Evolutionary conservation across 257 asterid genomes (phyloP).

Genomic region (Verbena officinalis): DNA sequence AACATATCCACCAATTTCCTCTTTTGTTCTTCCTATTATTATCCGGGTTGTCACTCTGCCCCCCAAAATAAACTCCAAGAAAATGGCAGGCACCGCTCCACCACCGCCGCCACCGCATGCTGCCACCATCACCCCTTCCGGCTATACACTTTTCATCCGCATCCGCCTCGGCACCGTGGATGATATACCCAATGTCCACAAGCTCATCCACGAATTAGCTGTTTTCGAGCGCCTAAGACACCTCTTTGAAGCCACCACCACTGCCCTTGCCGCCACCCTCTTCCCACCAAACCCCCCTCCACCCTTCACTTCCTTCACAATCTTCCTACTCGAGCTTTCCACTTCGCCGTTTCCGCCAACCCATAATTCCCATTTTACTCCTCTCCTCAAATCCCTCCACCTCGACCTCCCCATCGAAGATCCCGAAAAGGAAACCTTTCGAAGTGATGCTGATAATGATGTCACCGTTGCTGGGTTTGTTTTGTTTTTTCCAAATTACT

Average conservation of each 20-base stretch:
- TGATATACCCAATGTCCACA: conserved; percentile 50
- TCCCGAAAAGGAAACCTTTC: conserved; percentile 42
- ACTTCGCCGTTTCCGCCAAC: background rate
- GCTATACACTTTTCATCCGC: conserved; percentile 34
- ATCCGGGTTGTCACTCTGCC: too few relatives aligned
- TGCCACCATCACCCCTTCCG: conserved; percentile 26
- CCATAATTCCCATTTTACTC: conserved; percentile 20
- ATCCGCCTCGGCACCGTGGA: conserved; percentile 41
- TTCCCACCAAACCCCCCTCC: conserved; percentile 40
- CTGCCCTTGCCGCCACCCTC: conserved; percentile 42
- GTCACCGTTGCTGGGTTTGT: conserved; percentile 52
- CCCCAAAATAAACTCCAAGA: background rate
- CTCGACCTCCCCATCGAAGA: conserved; percentile 55
- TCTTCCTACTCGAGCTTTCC: conserved; percentile 8
- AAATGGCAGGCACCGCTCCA: conserved; percentile 30
- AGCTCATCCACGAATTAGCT: conserved; percentile 54
- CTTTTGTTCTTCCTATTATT: too few relatives aligned
- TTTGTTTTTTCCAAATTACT: conserved; percentile 67
- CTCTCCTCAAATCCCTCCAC: conserved; percentile 30
- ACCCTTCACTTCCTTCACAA: background rate
- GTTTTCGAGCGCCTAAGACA: conserved; percentile 39
- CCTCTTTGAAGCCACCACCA: conserved; percentile 42
- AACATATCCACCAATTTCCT: too few relatives aligned
- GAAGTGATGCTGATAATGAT: conserved; percentile 26
- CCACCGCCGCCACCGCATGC: conserved; percentile 30